Base-by-base conservation (phyloP, 2,329 filamentous ascomycete species). In the Penicillium sp. region DNA sequence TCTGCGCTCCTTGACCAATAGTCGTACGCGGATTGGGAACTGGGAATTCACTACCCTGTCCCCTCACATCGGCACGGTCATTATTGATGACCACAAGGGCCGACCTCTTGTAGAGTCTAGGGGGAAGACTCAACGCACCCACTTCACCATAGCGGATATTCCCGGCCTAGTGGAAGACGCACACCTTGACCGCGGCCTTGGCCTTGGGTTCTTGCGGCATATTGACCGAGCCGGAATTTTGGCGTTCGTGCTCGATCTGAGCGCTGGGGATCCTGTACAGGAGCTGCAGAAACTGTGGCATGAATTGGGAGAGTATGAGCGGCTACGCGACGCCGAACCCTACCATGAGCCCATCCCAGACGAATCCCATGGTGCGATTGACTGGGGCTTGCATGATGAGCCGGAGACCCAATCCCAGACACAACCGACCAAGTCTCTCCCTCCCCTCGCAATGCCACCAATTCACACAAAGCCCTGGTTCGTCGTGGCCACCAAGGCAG, bases 21-120 rank as follows among this genome's bases (percentile, higher is more conserved):
- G 87, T 62, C 84, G 89, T 44, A 87, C 93, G 2, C 80, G 93
- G 26, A 82, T 98, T 4, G 93, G 93, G 27, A 83, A 86, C 62
- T 98, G 93, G 93, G 91, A 89, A 7, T 98, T 98, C 64, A 98
- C 93, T 3, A 98, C 93, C 0, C 75, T 98, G 7, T 84, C 90
- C 53, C 93, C 93, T 2, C 96, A 94, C 54, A 94, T 98, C 39
- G 93, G 93, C 35, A 98, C 93, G 1, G 88, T 98, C 5, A 84
- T 97, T 10, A 78, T 98, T 8, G 93, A 98, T 64, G 80, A 90
- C 61, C 80, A 93, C 69, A 83, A 81, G 42, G 88, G 90, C 2
- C 80, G 87, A 0, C 87, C 89, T 1, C 47, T 68, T 4, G 61
- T 80, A 23, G 65, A 73, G 32, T 69, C 69, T 49, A 55, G 71